Percentiles rank a stretch among this genome's conserved stretches.
These are phyloP conservation scores for Syzygium grande DNA, from an alignment of 345 rosid species.

Conservation along the genomic window DNA sequence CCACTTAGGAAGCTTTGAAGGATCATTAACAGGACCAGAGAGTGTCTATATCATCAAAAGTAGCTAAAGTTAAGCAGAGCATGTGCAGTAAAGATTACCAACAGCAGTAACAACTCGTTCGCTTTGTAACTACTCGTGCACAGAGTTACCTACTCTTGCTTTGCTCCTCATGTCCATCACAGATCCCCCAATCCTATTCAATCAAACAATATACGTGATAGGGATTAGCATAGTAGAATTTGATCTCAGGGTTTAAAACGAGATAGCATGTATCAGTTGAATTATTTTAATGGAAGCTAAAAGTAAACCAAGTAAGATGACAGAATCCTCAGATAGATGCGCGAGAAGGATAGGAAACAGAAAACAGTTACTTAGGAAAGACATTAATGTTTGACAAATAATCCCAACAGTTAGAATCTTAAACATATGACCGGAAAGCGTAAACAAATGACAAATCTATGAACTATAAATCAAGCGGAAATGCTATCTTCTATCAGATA, in stretches of 20 bases:
- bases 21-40: constrained; percentile 52
- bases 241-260: not conserved
- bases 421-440: not conserved
- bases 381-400: not conserved
- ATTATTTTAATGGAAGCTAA: not conserved
- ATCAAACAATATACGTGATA: not conserved
- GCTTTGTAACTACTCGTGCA: not conserved
- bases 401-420: not conserved
- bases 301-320: not conserved
- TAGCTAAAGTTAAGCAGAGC: not conserved
- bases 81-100: not conserved
- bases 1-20: constrained; percentile 66
- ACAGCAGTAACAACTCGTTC: not conserved
- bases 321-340: not conserved
- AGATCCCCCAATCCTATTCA: constrained; percentile 73
- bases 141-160: constrained; percentile 48
- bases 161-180: constrained; percentile 86
- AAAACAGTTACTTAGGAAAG: no score
- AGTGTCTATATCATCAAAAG: constrained; percentile 33
- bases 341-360: not conserved
- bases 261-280: not conserved
- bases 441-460: not conserved
- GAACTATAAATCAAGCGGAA: not conserved
- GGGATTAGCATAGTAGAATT: not conserved
- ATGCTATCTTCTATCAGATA: not conserved